phyloP scores from a whole-genome alignment of 495 filamentous ascomycete genomes.

The Arthonia radiata region DNA sequence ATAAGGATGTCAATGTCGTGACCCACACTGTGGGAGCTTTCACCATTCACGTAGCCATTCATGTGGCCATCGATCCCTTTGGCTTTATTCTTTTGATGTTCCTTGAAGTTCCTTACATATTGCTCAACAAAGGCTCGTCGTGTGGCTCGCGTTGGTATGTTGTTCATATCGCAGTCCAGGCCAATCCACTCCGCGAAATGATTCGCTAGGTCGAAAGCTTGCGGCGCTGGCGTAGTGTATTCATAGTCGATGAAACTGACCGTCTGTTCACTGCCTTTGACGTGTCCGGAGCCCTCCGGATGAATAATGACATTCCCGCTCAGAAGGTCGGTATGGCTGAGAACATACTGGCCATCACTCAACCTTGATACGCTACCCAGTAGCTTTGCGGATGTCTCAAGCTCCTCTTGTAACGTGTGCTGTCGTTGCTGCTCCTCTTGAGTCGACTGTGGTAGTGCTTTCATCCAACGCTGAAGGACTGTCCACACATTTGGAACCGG shows the following conservation, averaged over 20 bases:
- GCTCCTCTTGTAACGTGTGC: conserved; percentile 43
- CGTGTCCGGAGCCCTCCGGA: conserved; percentile 17
- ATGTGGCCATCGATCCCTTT: conserved; percentile 3
- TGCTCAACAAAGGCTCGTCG: conserved; percentile 61
- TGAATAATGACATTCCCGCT: conserved; percentile 79
- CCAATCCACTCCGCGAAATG: conserved; percentile 98
- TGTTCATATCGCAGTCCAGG: conserved; percentile 75
- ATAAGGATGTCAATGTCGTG: conserved; percentile 39
- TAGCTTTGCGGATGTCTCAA: conserved; percentile 38
- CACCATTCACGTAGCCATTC: conserved; percentile 26
- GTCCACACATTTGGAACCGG: conserved; percentile 68
- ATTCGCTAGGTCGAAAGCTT: conserved; percentile 97
- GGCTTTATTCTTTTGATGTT: conserved; percentile 15
- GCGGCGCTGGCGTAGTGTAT: conserved; percentile 65
- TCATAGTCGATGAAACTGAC: conserved; percentile 97
- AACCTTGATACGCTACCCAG: conserved; percentile 51
- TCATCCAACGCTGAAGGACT: conserved; percentile 85
- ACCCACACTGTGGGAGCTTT: no score
- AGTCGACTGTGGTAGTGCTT: conserved; percentile 50
- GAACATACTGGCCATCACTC: conserved; percentile 45
- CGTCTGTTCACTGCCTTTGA: conserved; percentile 11
- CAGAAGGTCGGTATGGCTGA: conserved; percentile 86
- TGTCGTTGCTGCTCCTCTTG: conserved; percentile 40
- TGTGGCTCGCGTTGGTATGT: conserved; percentile 54
- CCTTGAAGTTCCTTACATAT: conserved; percentile 39